These are phyloP conservation scores for Ophiostoma quercus DNA, from an alignment of 2,329 filamentous ascomycete species.

Conservation along the genomic window DNA sequence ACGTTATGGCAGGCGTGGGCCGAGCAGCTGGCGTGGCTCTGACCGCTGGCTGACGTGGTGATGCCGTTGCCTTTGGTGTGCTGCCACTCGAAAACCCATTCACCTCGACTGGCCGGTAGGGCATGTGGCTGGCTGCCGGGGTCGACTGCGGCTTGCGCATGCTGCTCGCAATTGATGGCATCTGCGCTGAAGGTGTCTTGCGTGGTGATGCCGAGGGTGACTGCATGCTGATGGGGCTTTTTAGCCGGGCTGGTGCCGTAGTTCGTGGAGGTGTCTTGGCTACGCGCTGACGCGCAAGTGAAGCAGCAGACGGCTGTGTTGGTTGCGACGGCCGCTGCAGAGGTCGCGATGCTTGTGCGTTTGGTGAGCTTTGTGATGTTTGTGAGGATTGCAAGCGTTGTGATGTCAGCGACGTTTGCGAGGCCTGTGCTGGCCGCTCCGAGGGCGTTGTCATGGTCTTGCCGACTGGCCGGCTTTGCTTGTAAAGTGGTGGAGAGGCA, in stretches of 20 bases:
- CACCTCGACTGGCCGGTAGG: slow-evolving; percentile 16
- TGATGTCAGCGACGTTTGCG: background rate
- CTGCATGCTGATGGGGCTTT: slow-evolving; percentile 4
- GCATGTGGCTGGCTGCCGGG: slow-evolving; percentile 17
- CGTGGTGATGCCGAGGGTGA: slow-evolving; percentile 19
- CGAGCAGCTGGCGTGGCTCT: background rate
- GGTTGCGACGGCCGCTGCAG: background rate
- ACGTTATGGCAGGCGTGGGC: background rate
- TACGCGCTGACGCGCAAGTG: slow-evolving; percentile 15
- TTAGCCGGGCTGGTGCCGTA: background rate
- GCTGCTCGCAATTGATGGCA: background rate
- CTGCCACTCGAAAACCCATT: background rate
- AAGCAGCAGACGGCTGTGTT: background rate
- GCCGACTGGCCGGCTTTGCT: slow-evolving; percentile 14
- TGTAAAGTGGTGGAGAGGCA: slow-evolving; percentile 16
- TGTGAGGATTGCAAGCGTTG: background rate
- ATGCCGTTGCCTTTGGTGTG: slow-evolving; percentile 4
- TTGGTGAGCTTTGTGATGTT: background rate
- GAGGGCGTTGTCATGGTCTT: background rate
- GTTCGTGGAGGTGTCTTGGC: slow-evolving; percentile 22
- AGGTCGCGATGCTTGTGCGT: background rate
- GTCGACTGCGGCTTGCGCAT: background rate
- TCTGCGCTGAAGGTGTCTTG: slow-evolving; percentile 12
- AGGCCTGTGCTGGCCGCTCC: background rate
- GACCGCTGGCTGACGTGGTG: background rate